Percentiles rank a stretch among this genome's conserved stretches.
Conservation (phyloP, 2,329 filamentous ascomycete species). For the Aspergillus hortae region DNA sequence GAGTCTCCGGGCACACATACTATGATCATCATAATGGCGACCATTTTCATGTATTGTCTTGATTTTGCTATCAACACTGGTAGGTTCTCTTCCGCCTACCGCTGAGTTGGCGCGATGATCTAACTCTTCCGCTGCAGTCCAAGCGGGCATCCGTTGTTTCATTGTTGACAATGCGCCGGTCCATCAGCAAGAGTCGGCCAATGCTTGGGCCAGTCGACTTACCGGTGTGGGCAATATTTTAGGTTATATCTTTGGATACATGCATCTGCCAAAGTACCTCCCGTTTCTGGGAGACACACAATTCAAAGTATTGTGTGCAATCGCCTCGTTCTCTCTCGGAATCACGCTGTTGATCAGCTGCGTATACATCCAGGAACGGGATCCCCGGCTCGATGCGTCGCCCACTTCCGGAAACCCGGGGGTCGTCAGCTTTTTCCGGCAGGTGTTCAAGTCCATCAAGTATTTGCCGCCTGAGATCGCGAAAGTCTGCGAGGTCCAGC, state of each 20-base stretch:
- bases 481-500: constrained; percentile 76
- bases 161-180: constrained; percentile 90
- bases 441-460: constrained; percentile 71
- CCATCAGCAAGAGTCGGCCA: constrained; percentile 90
- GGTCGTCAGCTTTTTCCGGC: constrained; percentile 72
- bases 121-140: constrained; percentile 52
- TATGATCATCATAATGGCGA: constrained; percentile 71
- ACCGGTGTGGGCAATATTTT: constrained; percentile 86
- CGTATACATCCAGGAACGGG: constrained; percentile 68
- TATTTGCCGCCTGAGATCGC: constrained; percentile 77
- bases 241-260: constrained; percentile 82
- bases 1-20: constrained; percentile 62
- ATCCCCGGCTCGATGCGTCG: constrained; percentile 69
- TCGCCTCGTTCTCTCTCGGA: constrained; percentile 71
- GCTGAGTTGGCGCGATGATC: not conserved
- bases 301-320: constrained; percentile 86
- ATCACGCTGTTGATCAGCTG: constrained; percentile 70
- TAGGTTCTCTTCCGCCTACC: constrained; percentile 33
- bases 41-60: constrained; percentile 81
- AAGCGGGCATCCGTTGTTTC: constrained; percentile 86
- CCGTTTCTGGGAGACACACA: constrained; percentile 83
- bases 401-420: constrained; percentile 60
- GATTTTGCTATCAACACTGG: constrained; percentile 94
- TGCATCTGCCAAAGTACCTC: constrained; percentile 69
- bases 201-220: constrained; percentile 87